Percentiles rank a stretch among this genome's conserved stretches.
These are phyloP conservation scores for Podospora didyma DNA, from an alignment of 495 filamentous ascomycete genomes.

Conservation along the genomic window DNA sequence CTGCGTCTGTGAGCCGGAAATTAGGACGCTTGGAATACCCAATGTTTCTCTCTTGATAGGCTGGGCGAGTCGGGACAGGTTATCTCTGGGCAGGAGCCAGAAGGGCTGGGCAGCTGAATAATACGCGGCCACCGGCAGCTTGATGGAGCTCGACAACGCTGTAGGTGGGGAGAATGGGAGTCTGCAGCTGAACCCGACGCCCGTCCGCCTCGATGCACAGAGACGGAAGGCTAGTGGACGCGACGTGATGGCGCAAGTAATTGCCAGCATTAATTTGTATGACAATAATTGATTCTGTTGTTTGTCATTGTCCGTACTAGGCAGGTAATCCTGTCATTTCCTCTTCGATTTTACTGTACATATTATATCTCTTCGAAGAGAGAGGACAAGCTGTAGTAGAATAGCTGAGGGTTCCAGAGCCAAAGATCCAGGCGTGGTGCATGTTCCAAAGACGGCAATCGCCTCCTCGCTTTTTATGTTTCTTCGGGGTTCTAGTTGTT, in stretches of 20 bases:
- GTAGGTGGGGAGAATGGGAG: too few relatives aligned
- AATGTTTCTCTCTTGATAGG: not conserved
- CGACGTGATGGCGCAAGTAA: not conserved
- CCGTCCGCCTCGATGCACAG: not conserved
- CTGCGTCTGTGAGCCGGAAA: not conserved
- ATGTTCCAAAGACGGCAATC: too few relatives aligned
- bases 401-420: too few relatives aligned
- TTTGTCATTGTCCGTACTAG: too few relatives aligned
- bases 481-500: not conserved
- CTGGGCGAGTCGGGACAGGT: not conserved
- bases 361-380: too few relatives aligned
- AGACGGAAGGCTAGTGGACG: not conserved
- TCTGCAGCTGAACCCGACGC: not conserved
- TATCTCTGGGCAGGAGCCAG: not conserved
- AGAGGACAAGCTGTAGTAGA: too few relatives aligned
- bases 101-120: not conserved
- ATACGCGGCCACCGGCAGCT: not conserved
- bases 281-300: not conserved
- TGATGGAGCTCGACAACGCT: too few relatives aligned
- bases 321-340: too few relatives aligned
- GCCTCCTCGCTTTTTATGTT: too few relatives aligned
- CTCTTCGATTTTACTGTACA: too few relatives aligned
- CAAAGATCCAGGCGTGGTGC: too few relatives aligned
- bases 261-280: not conserved
- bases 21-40: not conserved